Conservation (phyloP, 2,329 filamentous ascomycete species). For the Thelonectria olida region DNA sequence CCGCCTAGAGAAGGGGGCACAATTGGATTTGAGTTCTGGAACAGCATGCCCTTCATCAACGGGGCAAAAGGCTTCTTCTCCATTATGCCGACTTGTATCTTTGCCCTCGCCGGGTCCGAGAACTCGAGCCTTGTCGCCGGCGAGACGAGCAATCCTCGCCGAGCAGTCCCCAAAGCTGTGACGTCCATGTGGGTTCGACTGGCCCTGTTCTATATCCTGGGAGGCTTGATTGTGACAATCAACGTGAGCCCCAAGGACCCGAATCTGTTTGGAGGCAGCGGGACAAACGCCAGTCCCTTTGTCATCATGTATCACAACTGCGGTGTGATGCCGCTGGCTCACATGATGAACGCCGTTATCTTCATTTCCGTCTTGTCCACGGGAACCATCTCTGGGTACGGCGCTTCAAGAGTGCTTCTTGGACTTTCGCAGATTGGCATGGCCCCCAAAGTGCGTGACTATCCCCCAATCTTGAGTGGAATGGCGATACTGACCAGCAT, state of each 20-base stretch:
- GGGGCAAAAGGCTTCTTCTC: slow-evolving; percentile 62
- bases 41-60: slow-evolving; percentile 50
- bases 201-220: slow-evolving; percentile 55
- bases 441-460: slow-evolving; percentile 46
- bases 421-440: slow-evolving; percentile 54
- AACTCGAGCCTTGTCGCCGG: slow-evolving; percentile 54
- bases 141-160: slow-evolving; percentile 53
- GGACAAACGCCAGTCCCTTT: slow-evolving; percentile 56
- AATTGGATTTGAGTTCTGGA: slow-evolving; percentile 57
- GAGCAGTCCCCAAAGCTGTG: slow-evolving; percentile 54
- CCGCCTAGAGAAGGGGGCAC: slow-evolving; percentile 40
- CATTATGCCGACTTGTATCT: slow-evolving; percentile 58
- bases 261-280: slow-evolving; percentile 51
- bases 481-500: neutral
- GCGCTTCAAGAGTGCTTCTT: slow-evolving; percentile 53
- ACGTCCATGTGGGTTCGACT: slow-evolving; percentile 56
- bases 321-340: slow-evolving; percentile 49
- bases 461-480: too few relatives aligned
- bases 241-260: slow-evolving; percentile 51
- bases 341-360: slow-evolving; percentile 60
- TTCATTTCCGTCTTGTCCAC: slow-evolving; percentile 56
- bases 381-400: slow-evolving; percentile 54
- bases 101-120: slow-evolving; percentile 62
- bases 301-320: slow-evolving; percentile 55
- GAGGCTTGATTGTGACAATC: slow-evolving; percentile 55